Evolutionary conservation across 139 green algal genomes (phyloP), one percentile per base, ranked within the genome.

Genomic region (Pseudopediastrum boryanum): DNA sequence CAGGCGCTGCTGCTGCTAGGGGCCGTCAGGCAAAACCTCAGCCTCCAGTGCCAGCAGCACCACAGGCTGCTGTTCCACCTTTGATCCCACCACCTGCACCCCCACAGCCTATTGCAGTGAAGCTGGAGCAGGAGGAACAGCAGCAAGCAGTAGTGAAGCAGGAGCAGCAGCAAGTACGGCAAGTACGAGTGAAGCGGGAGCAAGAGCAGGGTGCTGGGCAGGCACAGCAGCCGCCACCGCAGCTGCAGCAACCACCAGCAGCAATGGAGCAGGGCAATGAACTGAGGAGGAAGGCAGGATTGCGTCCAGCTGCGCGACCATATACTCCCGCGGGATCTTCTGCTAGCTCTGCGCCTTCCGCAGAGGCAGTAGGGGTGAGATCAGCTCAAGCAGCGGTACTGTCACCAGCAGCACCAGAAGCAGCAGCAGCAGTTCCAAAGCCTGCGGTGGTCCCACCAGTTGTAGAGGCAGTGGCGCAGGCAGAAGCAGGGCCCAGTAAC

Each of bases 191-290:
- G 31, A 48, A 50, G 48, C 70, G 16, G 70, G 25, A 43, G 38
- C 70, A 51, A 13, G 46, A 12, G 16, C 13, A 12, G 13, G 16
- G 46, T 16, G 16, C 13, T 12, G 35, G 38, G 59, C 59, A 46
- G 33, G 7, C 27, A 16, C 61, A 50, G 61, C 33, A 50, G 16
- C 48, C 9, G 69, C 50, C 38, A n/a, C 0, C 1, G 31, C 46
- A 64, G 69, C 44, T 29, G 31, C 38, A 76, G 48, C 69, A 76
- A 25, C 46, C 46, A 46, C 19, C 29, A 36, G 69, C 69, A 65
- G 46, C 69, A 51, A 46, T 38, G 38, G n/a, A 54, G 38, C 36
- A 31, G 7, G 16, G n/a, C n/a, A n/a, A n/a, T n/a, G n/a, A n/a
- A n/a, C n/a, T n/a, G n/a, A n/a, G n/a, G n/a, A n/a, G n/a, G n/a